Evolutionary conservation across 352 stramenopile genomes (phyloP).

Genomic region (Bremia lactucae): DNA sequence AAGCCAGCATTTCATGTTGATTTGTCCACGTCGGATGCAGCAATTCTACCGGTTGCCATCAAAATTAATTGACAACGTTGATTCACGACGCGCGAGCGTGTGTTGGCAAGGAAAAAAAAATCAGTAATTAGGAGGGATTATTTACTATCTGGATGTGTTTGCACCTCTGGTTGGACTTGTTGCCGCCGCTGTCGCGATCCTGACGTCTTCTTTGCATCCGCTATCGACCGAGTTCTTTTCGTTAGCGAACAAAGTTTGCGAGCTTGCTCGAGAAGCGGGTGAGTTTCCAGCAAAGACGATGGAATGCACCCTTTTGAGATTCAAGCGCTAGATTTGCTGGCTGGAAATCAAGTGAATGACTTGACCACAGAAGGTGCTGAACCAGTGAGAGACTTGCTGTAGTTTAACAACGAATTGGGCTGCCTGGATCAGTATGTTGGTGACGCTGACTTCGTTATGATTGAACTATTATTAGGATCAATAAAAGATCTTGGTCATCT

Average conservation of each 20-base stretch:
- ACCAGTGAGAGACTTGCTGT: conserved; percentile 25
- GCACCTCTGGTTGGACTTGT: conserved; percentile 39
- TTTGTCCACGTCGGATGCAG: conserved; percentile 35
- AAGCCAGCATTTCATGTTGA: neutral
- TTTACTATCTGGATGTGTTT: conserved; percentile 61
- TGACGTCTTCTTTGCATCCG: conserved; percentile 9
- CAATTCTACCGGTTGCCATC: conserved; percentile 41
- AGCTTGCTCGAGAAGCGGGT: conserved; percentile 19
- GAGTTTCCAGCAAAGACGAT: conserved; percentile 9
- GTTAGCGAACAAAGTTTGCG: conserved; percentile 9
- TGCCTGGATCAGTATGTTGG: too few relatives aligned
- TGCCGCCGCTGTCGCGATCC: conserved; percentile 26
- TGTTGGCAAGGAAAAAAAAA: neutral
- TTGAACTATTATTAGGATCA: too few relatives aligned
- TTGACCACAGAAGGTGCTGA: neutral
- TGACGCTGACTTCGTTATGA: too few relatives aligned
- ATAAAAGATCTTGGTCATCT: too few relatives aligned
- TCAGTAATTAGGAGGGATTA: conserved; percentile 52
- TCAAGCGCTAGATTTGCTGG: conserved; percentile 24
- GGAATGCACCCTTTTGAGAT: conserved; percentile 28
- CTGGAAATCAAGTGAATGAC: neutral
- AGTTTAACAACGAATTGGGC: conserved; percentile 36
- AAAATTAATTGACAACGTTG: conserved; percentile 27
- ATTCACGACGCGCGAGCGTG: conserved; percentile 20
- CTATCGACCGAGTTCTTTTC: conserved; percentile 12